These are phyloP conservation scores for Fomitopsis schrenkii DNA, from an alignment of 1,284 basidiomycete species.

Conservation along the genomic window DNA sequence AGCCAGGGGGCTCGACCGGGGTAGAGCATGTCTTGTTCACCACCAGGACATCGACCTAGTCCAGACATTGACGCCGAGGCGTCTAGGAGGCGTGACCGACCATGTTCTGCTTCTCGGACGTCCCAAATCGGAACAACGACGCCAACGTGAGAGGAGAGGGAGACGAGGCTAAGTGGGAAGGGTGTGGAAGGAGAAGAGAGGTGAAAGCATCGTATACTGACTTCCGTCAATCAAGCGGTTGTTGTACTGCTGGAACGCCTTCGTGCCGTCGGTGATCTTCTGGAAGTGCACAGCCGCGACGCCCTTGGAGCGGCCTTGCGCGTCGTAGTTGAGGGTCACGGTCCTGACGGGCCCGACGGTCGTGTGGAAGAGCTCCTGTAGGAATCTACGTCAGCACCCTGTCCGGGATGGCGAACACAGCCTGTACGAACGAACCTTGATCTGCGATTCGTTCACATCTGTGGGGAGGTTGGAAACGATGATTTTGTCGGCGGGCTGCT, in stretches of 20 bases:
- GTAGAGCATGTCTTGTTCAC: background rate
- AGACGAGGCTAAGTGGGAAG: conserved; percentile 17
- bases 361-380: conserved; percentile 86
- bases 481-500: conserved; percentile 77
- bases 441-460: conserved; percentile 94
- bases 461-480: conserved; percentile 93
- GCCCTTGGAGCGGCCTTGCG: conserved; percentile 85
- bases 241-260: conserved; percentile 94
- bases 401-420: background rate
- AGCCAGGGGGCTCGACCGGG: background rate
- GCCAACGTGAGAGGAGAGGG: background rate
- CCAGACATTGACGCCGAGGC: background rate
- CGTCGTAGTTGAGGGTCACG: conserved; percentile 85
- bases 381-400: background rate
- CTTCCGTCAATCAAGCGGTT: conserved; percentile 99
- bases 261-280: conserved; percentile 85
- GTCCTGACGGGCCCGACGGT: conserved; percentile 88
- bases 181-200: conserved; percentile 24
- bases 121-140: background rate
- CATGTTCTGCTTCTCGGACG: background rate
- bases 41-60: background rate
- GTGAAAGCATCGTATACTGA: conserved; percentile 78
- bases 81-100: no score
- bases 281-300: conserved; percentile 86
- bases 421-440: conserved; percentile 63